Base-by-base conservation (phyloP, 371 early-diverging fungal genomes). In the Apophysomyces variabilis region DNA sequence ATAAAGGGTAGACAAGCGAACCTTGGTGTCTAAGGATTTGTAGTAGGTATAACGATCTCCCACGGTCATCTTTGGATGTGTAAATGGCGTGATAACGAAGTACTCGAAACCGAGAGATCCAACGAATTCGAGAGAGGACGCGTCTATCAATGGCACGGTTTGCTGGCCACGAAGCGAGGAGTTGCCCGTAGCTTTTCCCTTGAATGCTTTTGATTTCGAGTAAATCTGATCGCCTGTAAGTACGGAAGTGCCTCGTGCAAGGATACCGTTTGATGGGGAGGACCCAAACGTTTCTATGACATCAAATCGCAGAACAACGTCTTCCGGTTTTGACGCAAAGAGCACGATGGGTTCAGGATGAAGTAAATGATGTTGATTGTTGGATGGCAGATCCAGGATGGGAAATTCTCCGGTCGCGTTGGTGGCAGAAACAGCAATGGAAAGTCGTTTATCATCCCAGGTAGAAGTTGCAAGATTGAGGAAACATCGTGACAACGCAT, bases 1-100 rank as follows among this genome's bases (percentile, higher is more conserved):
- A 21, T 5, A 26, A 21, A 21, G 0, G 21, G 21, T 26, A 50
- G 21, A 18, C 21, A 21, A 26, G 5, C 9, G 21, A 72, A 84
- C 86, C 67, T 88, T 86, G 0, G 90, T 89, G 18, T 85, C 84
- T 7, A 90, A 63, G 1, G 86, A 85, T 62, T 85, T 87, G 75
- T 90, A 89, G 61, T 88, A 90, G 0, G 89, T 86, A 54, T 87
- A 80, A 13, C 85, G 78, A 68, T 85, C 80, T 16, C 83, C 86
- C 32, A 87, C 77, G 0, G 73, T 69, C 79, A 87, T 78, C 11
- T 88, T 85, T 41, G 79, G 72, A 58, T 91, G 89, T 36, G 71
- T 71, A 66, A 90, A 93, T 0, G 92, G 90, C 2, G 85, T 87
- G 6, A 91, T 83, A 8, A 92, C 83, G 50, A 88, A 78, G 60